Evolutionary conservation across 257 asterid genomes (phyloP), one percentile per base, ranked within the genome.

Genomic region (Gentiana macrophylla): DNA sequence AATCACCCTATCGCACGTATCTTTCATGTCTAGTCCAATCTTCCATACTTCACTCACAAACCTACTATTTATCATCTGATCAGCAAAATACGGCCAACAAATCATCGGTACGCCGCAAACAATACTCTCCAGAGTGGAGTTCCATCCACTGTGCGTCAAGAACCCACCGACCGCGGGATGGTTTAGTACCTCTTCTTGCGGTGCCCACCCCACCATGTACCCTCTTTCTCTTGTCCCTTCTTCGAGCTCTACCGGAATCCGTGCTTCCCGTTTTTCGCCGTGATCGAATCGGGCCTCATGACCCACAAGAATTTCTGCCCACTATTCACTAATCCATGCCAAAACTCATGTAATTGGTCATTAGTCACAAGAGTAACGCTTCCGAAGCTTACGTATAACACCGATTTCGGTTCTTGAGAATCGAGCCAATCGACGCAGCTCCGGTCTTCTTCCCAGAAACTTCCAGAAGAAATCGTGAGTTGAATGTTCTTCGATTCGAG

Each of bases 21-120:
- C 91, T 41, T 82, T 82, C 60, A 82, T 82, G 56, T 82, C 91
- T 65, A 82, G 41, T 44, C 91, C 84, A 10, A 74, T 69, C 70
- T 61, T 71, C 91, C 91, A 82, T 5, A 77, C 59, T 50, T 82
- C 79, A 50, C 80, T 77, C 24, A 82, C 80, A 8, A 72, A 65
- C 71, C 86, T 70, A 63, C 91, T 79, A 13, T 71, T 82, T 1
- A 56, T 74, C 48, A 36, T 67, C 32, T 82, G 84, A 24, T 82
- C 86, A 0, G 75, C 84, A 34, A 67, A 52, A 10, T 65, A 56
- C 0, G 75, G 62, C 75, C 75, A 73, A 55, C 75, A 69, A 0
- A 73, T 53, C 75, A 73, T 73, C 1, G 79, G 75, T 35, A 68
- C 74, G 0, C 86, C 84, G 1, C 69, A 55, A 0, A 49, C 66